Conservation (phyloP, 257 asterid species). For the Solanum clarkiae region DNA sequence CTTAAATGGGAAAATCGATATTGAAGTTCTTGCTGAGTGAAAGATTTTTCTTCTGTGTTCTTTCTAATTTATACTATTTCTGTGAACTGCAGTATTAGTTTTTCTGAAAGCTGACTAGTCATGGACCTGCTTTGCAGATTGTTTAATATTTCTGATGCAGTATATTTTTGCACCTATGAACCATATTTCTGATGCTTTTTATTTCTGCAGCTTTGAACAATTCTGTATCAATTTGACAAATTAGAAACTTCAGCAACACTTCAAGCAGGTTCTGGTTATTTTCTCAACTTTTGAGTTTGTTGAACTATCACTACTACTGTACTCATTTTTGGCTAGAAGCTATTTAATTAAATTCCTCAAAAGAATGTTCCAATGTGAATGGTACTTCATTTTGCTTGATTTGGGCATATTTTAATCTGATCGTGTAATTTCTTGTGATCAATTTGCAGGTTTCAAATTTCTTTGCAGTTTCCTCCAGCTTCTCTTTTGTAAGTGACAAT, state of each 20-base stretch:
- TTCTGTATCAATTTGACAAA: slow-evolving; percentile 97
- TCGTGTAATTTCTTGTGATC: slow-evolving; percentile 41
- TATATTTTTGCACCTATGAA: not conserved
- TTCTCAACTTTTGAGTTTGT: not conserved
- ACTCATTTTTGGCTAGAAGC: not conserved
- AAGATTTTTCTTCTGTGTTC: not conserved
- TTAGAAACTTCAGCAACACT: slow-evolving; percentile 98
- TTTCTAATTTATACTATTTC: not conserved
- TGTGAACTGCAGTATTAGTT: not conserved
- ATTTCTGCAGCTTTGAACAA: slow-evolving; percentile 73
- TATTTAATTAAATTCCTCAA: too few species aligned
- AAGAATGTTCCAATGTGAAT: too few species aligned
- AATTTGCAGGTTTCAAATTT: slow-evolving; percentile 40
- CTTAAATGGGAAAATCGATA: not conserved
- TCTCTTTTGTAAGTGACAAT: slow-evolving; percentile 40
- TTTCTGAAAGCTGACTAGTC: not conserved
- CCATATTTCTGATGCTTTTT: not conserved
- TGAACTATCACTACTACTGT: not conserved
- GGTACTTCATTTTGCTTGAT: too few species aligned
- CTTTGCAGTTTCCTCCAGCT: slow-evolving; percentile 23
- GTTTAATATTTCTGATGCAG: not conserved
- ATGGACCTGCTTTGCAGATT: not conserved
- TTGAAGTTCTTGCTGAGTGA: not conserved
- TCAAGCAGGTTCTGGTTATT: slow-evolving; percentile 94
- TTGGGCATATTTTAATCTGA: slow-evolving; percentile 6